Evolutionary conservation across 2,329 filamentous ascomycete genomes (phyloP).

Genomic region (Alternaria longipes): DNA sequence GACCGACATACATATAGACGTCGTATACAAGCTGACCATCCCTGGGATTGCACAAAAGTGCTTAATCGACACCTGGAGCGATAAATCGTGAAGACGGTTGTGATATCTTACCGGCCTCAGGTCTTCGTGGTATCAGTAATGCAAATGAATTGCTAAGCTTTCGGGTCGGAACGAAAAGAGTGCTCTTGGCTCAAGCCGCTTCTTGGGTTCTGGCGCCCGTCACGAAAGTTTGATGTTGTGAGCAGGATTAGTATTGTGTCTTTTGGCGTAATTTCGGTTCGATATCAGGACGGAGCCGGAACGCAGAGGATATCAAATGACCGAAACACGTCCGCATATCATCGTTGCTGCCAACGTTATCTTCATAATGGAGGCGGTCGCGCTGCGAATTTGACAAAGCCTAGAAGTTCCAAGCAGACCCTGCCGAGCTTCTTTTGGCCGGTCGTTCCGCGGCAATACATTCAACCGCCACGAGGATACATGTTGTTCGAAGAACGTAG

Average conservation of each 20-base stretch:
- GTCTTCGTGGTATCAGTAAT: background rate
- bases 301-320: background rate
- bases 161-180: background rate
- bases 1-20: background rate
- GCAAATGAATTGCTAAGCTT: background rate
- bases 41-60: background rate
- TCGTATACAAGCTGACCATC: background rate
- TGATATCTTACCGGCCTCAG: background rate
- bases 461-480: background rate
- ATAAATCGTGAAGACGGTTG: background rate
- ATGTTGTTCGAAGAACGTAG: background rate
- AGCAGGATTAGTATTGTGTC: background rate
- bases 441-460: conserved; percentile 3
- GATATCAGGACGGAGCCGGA: background rate
- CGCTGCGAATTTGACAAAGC: background rate
- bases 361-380: background rate
- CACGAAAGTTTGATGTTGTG: background rate
- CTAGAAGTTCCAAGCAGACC: background rate
- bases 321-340: background rate
- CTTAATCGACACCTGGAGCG: background rate
- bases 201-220: background rate
- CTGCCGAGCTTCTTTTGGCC: background rate
- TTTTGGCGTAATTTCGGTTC: background rate
- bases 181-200: background rate
- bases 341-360: background rate